Conservation (phyloP, 768 basidiomycete species). For the Kwoniella pini region DNA sequence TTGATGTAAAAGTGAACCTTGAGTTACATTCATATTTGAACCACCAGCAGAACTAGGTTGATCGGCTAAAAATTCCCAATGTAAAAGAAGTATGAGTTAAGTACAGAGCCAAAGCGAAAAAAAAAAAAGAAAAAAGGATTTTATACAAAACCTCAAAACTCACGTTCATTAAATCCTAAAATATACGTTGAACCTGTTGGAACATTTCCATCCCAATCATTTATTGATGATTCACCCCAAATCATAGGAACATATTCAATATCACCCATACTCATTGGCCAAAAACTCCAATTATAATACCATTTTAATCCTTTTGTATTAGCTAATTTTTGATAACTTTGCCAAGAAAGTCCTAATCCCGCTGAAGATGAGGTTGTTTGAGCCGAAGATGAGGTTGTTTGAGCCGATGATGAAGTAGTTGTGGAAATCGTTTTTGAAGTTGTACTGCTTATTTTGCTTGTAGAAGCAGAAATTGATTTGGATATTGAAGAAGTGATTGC, state of each 20-base stretch:
- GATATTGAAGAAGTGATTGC: neutral
- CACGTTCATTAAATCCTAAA: slow-evolving; percentile 48
- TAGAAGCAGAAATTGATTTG: neutral
- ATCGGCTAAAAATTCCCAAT: slow-evolving; percentile 28
- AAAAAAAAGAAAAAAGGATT: too few species aligned
- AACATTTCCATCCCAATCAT: slow-evolving; percentile 1
- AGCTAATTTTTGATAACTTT: neutral
- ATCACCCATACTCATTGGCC: slow-evolving; percentile 7
- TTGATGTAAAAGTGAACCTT: slow-evolving; percentile 31
- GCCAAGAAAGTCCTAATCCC: slow-evolving; percentile 10
- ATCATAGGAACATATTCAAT: slow-evolving; percentile 38
- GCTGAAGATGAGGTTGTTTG: neutral
- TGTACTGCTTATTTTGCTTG: neutral
- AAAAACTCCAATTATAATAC: slow-evolving; percentile 34
- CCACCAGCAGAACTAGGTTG: slow-evolving; percentile 24
- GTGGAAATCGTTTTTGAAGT: neutral
- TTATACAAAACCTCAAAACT: slow-evolving; percentile 11
- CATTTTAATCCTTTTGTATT: slow-evolving; percentile 14
- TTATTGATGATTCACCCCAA: slow-evolving; percentile 14
- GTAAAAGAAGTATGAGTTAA: neutral
- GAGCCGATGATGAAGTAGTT: neutral
- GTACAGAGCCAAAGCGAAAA: too few species aligned
- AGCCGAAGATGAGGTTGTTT: neutral
- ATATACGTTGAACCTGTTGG: slow-evolving; percentile 31
- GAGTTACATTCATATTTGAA: slow-evolving; percentile 25